Conservation (phyloP, 2,329 filamentous ascomycete species). For the Hirsutella minnesotensis region DNA sequence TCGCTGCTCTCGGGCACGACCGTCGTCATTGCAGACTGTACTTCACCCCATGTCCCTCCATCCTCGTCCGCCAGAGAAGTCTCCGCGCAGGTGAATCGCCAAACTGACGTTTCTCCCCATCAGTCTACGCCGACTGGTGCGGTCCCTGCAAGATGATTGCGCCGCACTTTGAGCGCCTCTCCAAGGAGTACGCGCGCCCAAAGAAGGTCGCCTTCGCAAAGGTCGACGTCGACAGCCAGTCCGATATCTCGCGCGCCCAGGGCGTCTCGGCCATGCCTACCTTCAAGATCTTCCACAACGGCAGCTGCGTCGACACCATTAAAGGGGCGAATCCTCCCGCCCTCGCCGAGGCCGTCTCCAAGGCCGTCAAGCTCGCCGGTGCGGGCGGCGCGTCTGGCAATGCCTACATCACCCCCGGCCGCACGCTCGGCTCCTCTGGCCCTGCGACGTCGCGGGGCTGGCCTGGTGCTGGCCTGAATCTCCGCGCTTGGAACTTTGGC, state of each 20-base stretch:
- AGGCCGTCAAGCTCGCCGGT: conserved; percentile 44
- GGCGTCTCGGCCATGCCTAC: conserved; percentile 83
- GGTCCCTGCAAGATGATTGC: conserved; percentile 87
- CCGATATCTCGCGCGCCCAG: conserved; percentile 65
- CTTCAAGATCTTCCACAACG: conserved; percentile 80
- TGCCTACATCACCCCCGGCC: conserved; percentile 41
- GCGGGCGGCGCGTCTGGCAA: conserved; percentile 25
- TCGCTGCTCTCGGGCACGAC: conserved; percentile 59
- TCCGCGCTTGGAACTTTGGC: conserved; percentile 13
- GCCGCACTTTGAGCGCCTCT: conserved; percentile 76
- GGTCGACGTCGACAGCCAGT: conserved; percentile 78
- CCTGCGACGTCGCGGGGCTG: conserved; percentile 9
- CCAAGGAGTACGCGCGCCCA: conserved; percentile 66
- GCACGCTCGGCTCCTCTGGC: conserved; percentile 38
- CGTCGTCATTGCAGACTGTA: conserved; percentile 86
- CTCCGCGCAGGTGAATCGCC: neutral
- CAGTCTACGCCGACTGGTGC: conserved; percentile 94
- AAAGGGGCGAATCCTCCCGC: conserved; percentile 69
- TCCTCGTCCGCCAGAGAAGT: neutral
- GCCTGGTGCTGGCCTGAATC: conserved; percentile 12
- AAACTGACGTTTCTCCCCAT: conserved; percentile 10
- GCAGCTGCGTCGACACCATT: conserved; percentile 61
- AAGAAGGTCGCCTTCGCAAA: conserved; percentile 82
- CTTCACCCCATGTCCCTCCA: conserved; percentile 16
- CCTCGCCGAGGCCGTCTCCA: conserved; percentile 65